phyloP scores from a whole-genome alignment of 225 moss, liverwort and hornwort genomes.

The Pleurozium schreberi region DNA sequence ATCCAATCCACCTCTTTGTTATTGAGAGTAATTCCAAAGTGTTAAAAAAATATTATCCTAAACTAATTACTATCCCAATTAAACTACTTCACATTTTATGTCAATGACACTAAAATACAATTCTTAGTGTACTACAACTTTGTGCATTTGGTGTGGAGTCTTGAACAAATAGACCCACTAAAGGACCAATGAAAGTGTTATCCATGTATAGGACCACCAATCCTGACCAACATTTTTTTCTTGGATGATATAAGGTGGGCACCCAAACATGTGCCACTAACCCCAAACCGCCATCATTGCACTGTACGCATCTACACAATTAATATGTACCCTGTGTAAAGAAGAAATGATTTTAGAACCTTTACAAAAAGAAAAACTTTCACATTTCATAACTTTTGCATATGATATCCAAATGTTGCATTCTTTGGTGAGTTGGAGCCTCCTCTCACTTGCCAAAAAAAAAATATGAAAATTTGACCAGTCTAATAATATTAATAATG shows the following conservation, averaged over 20 bases:
- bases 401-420: background rate
- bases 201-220: too few relatives aligned
- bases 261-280: too few relatives aligned
- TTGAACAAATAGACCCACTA: background rate
- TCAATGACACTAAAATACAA: too few relatives aligned
- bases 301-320: background rate
- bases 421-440: background rate
- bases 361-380: background rate
- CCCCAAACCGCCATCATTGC: rapidly evolving
- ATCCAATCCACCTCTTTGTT: too few relatives aligned
- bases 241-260: background rate
- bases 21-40: too few relatives aligned
- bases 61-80: too few relatives aligned
- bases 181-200: background rate
- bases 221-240: too few relatives aligned
- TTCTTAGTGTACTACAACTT: background rate
- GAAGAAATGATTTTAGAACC: background rate
- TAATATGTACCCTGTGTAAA: rapidly evolving
- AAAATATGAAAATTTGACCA: background rate
- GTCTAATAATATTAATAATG: background rate
- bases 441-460: background rate
- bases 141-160: background rate
- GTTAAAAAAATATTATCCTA: too few relatives aligned
- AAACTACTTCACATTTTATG: too few relatives aligned
- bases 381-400: background rate